These are phyloP conservation scores for Argentina anserina DNA, from an alignment of 306 rosid species.

Conservation along the genomic window DNA sequence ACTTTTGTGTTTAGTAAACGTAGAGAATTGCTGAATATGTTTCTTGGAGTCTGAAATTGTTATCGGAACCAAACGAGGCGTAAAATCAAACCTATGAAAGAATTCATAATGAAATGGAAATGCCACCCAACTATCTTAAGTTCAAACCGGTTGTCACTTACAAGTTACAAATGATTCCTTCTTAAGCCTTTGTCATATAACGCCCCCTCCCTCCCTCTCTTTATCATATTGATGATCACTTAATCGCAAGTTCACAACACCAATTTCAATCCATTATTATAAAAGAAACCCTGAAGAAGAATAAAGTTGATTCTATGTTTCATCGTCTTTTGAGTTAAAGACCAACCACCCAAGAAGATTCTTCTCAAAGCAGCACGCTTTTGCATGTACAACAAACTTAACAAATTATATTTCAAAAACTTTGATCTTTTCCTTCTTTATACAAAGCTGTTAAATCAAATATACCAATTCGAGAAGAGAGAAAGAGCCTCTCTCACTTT, in stretches of 20 bases:
- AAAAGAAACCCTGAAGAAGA: background rate
- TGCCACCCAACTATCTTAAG: background rate
- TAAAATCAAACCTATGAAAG: background rate
- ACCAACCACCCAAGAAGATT: conserved; percentile 23
- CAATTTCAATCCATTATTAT: background rate
- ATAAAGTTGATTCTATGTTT: background rate
- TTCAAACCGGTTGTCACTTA: no score
- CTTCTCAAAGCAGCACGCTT: conserved; percentile 36
- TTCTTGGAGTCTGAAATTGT: no score
- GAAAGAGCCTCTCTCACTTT: conserved; percentile 25
- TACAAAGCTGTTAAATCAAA: conserved; percentile 36
- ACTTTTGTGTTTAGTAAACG: no score
- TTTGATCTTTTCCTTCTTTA: background rate
- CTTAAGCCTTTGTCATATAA: background rate
- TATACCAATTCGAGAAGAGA: conserved; percentile 3
- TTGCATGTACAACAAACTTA: conserved; percentile 59
- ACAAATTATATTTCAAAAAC: no score
- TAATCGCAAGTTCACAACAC: background rate
- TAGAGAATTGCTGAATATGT: no score
- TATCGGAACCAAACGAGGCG: background rate
- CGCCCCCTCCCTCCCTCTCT: background rate
- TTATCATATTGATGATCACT: background rate
- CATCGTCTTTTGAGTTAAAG: background rate
- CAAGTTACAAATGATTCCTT: background rate
- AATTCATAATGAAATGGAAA: background rate